A percentile compares a stretch with the other conserved stretches of the same genome.
Evolutionary conservation across 345 rosid species (phyloP).

Genomic region (Populus pruinosa): DNA sequence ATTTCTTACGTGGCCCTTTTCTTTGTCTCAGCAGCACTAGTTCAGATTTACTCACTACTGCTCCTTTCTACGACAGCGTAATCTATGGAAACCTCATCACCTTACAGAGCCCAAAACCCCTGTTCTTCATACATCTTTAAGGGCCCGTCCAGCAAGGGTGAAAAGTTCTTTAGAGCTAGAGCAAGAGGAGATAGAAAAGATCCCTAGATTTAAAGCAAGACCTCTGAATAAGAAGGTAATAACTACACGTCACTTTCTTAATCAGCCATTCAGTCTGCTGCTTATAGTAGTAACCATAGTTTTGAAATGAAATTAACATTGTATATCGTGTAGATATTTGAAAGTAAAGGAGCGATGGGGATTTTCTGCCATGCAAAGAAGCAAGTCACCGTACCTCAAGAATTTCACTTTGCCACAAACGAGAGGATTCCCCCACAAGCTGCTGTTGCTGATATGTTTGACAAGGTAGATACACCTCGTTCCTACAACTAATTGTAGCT

Average conservation of each 20-base stretch:
- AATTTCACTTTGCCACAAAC: conserved; percentile 82
- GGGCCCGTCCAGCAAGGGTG: conserved; percentile 79
- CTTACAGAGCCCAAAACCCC: conserved; percentile 84
- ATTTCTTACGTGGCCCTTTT: not conserved
- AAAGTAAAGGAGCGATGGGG: conserved; percentile 91
- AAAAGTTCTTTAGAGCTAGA: conserved; percentile 83
- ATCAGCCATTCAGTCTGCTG: not conserved
- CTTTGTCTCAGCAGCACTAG: not conserved
- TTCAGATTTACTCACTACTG: conserved; percentile 3
- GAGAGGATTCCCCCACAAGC: conserved; percentile 69
- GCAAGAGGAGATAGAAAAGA: conserved; percentile 84
- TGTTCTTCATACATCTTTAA: conserved; percentile 67
- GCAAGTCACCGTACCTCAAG: conserved; percentile 73
- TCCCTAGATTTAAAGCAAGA: conserved; percentile 91
- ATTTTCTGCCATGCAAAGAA: conserved; percentile 72
- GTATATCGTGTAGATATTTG: conserved; percentile 63
- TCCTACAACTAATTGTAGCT: not conserved
- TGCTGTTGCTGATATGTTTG: conserved; percentile 65
- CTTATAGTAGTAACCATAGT: not conserved
- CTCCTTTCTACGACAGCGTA: conserved; percentile 35
- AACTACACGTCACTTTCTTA: conserved; percentile 2
- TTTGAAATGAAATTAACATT: not conserved
- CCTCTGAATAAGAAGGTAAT: conserved; percentile 90
- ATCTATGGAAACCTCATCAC: conserved; percentile 54
- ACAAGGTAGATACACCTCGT: conserved; percentile 44